Conservation (phyloP, 306 rosid species). For the Trifolium dubium region DNA sequence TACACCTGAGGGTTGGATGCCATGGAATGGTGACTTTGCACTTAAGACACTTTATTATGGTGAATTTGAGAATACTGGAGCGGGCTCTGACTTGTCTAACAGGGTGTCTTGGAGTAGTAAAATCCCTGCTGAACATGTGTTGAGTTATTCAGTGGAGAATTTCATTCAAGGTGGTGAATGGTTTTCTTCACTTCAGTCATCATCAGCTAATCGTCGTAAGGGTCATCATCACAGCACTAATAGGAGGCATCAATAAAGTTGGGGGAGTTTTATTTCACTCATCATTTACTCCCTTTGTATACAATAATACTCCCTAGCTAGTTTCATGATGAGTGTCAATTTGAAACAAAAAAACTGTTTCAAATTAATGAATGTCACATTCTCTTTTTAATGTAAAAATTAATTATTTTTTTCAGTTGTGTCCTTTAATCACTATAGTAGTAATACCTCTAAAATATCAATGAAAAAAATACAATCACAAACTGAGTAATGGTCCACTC, state of each 20-base stretch:
- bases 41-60: conserved; percentile 80
- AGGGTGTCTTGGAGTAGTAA: conserved; percentile 73
- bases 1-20: conserved; percentile 70
- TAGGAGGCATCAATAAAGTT: neutral
- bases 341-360: no score
- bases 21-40: conserved; percentile 71
- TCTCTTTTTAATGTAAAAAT: no score
- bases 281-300: conserved; percentile 1
- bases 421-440: no score
- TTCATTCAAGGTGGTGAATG: conserved; percentile 90
- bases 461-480: neutral
- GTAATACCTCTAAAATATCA: no score
- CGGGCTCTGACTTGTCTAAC: conserved; percentile 49
- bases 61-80: conserved; percentile 64
- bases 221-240: neutral
- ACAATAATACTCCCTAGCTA: neutral
- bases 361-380: no score
- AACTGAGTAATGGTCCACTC: neutral
- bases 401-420: no score
- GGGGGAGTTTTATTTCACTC: neutral
- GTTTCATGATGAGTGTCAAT: no score
- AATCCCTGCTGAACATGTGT: conserved; percentile 60
- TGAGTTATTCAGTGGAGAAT: conserved; percentile 60
- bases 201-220: neutral
- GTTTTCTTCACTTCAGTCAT: conserved; percentile 49